phyloP scores from a whole-genome alignment of 345 rosid species.

The Moringa oleifera region DNA sequence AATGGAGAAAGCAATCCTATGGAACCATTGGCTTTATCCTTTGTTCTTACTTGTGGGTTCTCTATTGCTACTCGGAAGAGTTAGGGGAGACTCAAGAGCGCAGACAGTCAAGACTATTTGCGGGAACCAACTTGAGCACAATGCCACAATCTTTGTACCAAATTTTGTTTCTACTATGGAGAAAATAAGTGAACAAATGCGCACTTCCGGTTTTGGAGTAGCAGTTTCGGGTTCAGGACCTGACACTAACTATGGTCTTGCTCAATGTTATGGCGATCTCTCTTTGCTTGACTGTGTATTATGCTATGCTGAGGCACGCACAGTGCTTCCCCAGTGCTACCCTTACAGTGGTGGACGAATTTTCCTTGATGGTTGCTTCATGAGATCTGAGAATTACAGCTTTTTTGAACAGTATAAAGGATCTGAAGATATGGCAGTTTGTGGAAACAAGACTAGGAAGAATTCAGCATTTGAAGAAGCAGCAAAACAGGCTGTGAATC shows the following conservation, averaged over 20 bases:
- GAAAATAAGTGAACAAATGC: constrained; percentile 64
- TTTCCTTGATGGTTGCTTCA: constrained; percentile 91
- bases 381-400: constrained; percentile 85
- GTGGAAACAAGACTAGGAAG: constrained; percentile 57
- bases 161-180: constrained; percentile 83
- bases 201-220: constrained; percentile 48
- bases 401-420: constrained; percentile 66
- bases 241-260: constrained; percentile 65
- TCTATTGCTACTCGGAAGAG: constrained; percentile 14
- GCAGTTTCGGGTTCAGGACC: constrained; percentile 69
- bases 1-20: constrained; percentile 17
- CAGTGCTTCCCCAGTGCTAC: constrained; percentile 82
- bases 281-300: constrained; percentile 72
- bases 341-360: constrained; percentile 74
- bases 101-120: constrained; percentile 40
- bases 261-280: constrained; percentile 90
- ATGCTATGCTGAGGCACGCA: constrained; percentile 88
- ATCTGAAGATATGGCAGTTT: constrained; percentile 45
- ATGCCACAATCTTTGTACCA: constrained; percentile 48
- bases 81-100: constrained; percentile 55
- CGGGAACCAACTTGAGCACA: constrained; percentile 48
- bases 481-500: constrained; percentile 41
- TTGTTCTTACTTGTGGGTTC: constrained; percentile 15
- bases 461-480: constrained; percentile 32
- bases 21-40: not conserved